Conservation (phyloP, 768 basidiomycete species). For the Lactarius indigo region DNA sequence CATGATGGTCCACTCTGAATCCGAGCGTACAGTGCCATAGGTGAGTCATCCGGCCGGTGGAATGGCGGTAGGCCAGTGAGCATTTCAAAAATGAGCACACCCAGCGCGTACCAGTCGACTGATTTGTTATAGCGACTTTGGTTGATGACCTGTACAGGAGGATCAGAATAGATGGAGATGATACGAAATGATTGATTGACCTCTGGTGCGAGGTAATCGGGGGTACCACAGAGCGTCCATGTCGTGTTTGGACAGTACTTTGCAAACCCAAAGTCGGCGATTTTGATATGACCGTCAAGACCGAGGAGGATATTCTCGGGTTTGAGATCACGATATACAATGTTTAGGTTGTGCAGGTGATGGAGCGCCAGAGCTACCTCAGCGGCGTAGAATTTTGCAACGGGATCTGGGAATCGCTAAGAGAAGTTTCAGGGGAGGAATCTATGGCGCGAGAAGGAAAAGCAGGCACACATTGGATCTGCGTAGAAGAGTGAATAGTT, state of each 20-base stretch:
- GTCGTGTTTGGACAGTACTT: conserved; percentile 84
- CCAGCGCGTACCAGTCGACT: conserved; percentile 98
- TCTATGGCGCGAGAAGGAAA: neutral
- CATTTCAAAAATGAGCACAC: conserved; percentile 98
- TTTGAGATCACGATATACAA: conserved; percentile 97
- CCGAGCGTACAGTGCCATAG: conserved; percentile 86
- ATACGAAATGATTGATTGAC: conserved; percentile 34
- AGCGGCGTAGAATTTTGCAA: conserved; percentile 96
- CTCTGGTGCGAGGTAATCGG: conserved; percentile 97
- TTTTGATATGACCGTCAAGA: conserved; percentile 94
- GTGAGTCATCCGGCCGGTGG: conserved; percentile 81
- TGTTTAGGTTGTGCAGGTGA: conserved; percentile 79
- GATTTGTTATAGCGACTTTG: conserved; percentile 91
- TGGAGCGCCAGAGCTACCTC: conserved; percentile 92
- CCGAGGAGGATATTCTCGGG: conserved; percentile 95
- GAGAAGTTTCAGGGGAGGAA: conserved; percentile 23
- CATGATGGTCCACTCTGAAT: conserved; percentile 72
- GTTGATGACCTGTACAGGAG: conserved; percentile 55
- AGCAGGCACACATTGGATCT: conserved; percentile 70
- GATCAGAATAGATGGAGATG: conserved; percentile 3
- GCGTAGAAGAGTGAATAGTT: conserved; percentile 89
- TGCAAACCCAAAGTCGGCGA: conserved; percentile 96
- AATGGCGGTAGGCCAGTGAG: conserved; percentile 93
- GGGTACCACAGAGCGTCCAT: conserved; percentile 94
- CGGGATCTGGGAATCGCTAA: conserved; percentile 92